Evolutionary conservation across 2,329 filamentous ascomycete species (phyloP).

Genomic region (Trichoderma sp.): DNA sequence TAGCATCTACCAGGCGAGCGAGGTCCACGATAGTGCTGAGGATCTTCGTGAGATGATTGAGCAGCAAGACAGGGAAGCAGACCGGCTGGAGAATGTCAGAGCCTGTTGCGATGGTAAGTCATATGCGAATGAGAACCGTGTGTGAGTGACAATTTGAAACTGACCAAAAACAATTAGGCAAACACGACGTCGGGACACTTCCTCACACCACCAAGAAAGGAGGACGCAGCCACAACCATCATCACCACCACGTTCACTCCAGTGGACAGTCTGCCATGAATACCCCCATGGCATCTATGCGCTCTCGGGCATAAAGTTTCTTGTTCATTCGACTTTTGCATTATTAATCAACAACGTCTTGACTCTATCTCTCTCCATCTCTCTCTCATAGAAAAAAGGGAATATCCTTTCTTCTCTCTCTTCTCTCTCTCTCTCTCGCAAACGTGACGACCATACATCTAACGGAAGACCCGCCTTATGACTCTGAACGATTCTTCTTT

Average conservation of each 20-base stretch:
- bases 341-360: slow-evolving; percentile 20
- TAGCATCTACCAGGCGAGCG: slow-evolving; percentile 58
- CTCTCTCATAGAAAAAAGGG: background rate
- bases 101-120: slow-evolving; percentile 92
- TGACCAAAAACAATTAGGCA: slow-evolving; percentile 48
- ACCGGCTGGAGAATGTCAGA: slow-evolving; percentile 87
- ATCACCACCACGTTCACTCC: slow-evolving; percentile 19
- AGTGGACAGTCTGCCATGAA: slow-evolving; percentile 34
- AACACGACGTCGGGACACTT: slow-evolving; percentile 68
- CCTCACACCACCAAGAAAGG: slow-evolving; percentile 47
- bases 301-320: slow-evolving; percentile 34
- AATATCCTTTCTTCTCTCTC: background rate
- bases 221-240: slow-evolving; percentile 40
- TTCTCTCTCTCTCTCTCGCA: background rate
- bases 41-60: slow-evolving; percentile 79
- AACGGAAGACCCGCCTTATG: slow-evolving; percentile 16
- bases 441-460: slow-evolving; percentile 12
- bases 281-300: slow-evolving; percentile 37
- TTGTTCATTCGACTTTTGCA: slow-evolving; percentile 16
- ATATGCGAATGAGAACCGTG: no score
- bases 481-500: slow-evolving; percentile 20
- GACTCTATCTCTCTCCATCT: background rate
- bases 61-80: slow-evolving; percentile 70
- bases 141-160: no score
- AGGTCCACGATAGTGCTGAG: slow-evolving; percentile 75